Percentiles rank a stretch among this genome's conserved stretches.
These are phyloP conservation scores for Tremellales sp. DNA, from an alignment of 1,284 basidiomycete genomes.

Conservation along the genomic window DNA sequence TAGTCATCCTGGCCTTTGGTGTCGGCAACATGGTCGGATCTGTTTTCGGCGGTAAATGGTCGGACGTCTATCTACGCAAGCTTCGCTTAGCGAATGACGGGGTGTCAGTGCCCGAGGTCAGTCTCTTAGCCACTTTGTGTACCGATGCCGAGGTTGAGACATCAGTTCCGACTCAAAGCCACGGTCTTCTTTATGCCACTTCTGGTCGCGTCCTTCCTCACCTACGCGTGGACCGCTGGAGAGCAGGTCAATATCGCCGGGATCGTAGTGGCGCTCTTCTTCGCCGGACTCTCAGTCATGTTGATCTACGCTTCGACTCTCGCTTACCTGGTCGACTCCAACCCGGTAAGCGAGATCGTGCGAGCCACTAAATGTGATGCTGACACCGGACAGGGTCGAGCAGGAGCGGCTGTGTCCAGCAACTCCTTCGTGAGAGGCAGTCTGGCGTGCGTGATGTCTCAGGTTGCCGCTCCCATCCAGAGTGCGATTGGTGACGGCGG, in stretches of 20 bases:
- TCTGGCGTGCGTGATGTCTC: constrained; percentile 41
- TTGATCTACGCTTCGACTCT: constrained; percentile 46
- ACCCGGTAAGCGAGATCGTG: constrained; percentile 51
- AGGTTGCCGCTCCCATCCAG: constrained; percentile 45
- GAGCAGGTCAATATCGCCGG: constrained; percentile 59
- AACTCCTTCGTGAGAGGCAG: constrained; percentile 44
- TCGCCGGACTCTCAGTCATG: constrained; percentile 57
- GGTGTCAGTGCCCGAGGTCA: constrained; percentile 62
- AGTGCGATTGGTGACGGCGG: constrained; percentile 64
- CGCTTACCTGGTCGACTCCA: constrained; percentile 64
- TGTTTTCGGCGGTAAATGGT: constrained; percentile 70
- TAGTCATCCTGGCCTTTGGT: constrained; percentile 71
- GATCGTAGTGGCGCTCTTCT: constrained; percentile 56
- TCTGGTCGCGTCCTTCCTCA: constrained; percentile 54
- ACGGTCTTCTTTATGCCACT: constrained; percentile 52
- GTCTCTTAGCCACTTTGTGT: constrained; percentile 9
- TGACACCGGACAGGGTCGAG: constrained; percentile 33
- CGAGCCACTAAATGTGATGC: no score
- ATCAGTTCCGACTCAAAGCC: constrained; percentile 67
- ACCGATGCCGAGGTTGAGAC: background rate
- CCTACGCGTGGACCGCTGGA: constrained; percentile 72
- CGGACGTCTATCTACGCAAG: constrained; percentile 60
- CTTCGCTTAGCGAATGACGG: constrained; percentile 62
- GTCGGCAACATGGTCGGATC: constrained; percentile 65
- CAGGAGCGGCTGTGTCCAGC: constrained; percentile 37